Percentiles rank a stretch among this genome's conserved stretches.
Conservation (phyloP, 2,329 filamentous ascomycete species). For the Alternaria gaisen region DNA sequence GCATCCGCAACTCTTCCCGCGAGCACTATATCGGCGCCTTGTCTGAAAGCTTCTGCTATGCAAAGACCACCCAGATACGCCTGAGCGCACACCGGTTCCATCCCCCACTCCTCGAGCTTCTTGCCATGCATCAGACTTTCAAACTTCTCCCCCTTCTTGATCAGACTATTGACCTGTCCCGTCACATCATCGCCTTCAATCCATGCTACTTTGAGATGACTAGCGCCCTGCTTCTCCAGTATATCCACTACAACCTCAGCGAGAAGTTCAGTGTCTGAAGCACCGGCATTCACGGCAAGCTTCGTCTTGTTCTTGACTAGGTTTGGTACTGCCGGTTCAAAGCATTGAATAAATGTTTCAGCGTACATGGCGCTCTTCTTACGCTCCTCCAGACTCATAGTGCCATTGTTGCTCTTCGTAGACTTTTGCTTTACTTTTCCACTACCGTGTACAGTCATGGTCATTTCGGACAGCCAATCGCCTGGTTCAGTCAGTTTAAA, state of each 20-base stretch:
- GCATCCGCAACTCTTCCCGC: conserved; percentile 44
- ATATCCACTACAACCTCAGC: conserved; percentile 25
- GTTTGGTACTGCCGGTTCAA: conserved; percentile 38
- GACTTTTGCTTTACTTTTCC: conserved; percentile 48
- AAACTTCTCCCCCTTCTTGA: conserved; percentile 48
- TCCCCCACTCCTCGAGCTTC: conserved; percentile 45
- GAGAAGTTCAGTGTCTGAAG: conserved; percentile 59
- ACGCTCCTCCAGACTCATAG: conserved; percentile 51
- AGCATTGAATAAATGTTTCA: conserved; percentile 60
- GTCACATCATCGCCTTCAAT: conserved; percentile 36
- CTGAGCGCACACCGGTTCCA: conserved; percentile 34
- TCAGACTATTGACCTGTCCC: conserved; percentile 41
- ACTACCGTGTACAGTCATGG: conserved; percentile 39
- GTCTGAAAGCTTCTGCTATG: conserved; percentile 37
- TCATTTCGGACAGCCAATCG: conserved; percentile 44
- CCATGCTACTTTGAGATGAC: conserved; percentile 34
- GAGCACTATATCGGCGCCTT: conserved; percentile 44
- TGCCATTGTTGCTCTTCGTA: conserved; percentile 34
- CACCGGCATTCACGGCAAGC: conserved; percentile 64
- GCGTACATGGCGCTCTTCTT: conserved; percentile 40
- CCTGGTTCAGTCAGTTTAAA: conserved; percentile 15
- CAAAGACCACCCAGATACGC: conserved; percentile 28
- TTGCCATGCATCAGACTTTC: conserved; percentile 54
- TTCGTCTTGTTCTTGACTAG: conserved; percentile 44
- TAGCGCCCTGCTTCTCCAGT: conserved; percentile 17